Evolutionary conservation across 805 yeast genomes (phyloP).

Genomic region (Kurtzmaniella cleridarum): DNA sequence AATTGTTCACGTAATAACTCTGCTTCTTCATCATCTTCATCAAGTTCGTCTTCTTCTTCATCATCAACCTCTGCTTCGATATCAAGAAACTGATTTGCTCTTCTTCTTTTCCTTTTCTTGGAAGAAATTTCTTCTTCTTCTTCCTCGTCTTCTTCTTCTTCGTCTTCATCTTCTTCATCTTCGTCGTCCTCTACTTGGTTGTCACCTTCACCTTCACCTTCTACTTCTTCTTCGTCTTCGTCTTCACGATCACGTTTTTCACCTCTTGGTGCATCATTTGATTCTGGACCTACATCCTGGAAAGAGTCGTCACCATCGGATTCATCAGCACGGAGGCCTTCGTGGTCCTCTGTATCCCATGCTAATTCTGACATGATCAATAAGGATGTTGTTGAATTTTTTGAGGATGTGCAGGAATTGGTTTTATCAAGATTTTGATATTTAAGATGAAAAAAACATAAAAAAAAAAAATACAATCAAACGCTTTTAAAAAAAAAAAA

Average conservation of each 20-base stretch:
- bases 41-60: slow-evolving; percentile 90
- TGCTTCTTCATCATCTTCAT: slow-evolving; percentile 86
- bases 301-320: slow-evolving; percentile 1
- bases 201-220: slow-evolving; percentile 12
- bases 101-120: slow-evolving; percentile 41
- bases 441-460: too few relatives aligned
- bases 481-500: too few relatives aligned
- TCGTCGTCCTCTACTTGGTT: slow-evolving; percentile 28
- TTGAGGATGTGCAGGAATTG: too few relatives aligned
- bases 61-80: slow-evolving; percentile 99
- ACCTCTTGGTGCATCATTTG: slow-evolving; percentile 4
- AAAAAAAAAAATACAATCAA: too few relatives aligned
- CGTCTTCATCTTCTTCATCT: slow-evolving; percentile 44
- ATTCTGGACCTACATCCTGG: slow-evolving; percentile 4
- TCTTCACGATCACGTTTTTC: slow-evolving; percentile 3
- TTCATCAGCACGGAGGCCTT: slow-evolving; percentile 1
- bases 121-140: slow-evolving; percentile 49
- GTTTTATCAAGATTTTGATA: too few relatives aligned
- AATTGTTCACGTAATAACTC: slow-evolving; percentile 80
- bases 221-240: slow-evolving; percentile 1
- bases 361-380: too few relatives aligned
- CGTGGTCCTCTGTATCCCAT: background rate
- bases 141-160: slow-evolving; percentile 46
- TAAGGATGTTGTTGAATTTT: too few relatives aligned
- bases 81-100: slow-evolving; percentile 85